Evolutionary conservation across 768 basidiomycete genomes (phyloP), one percentile per base, ranked within the genome.

Genomic region (Russula abietina): DNA sequence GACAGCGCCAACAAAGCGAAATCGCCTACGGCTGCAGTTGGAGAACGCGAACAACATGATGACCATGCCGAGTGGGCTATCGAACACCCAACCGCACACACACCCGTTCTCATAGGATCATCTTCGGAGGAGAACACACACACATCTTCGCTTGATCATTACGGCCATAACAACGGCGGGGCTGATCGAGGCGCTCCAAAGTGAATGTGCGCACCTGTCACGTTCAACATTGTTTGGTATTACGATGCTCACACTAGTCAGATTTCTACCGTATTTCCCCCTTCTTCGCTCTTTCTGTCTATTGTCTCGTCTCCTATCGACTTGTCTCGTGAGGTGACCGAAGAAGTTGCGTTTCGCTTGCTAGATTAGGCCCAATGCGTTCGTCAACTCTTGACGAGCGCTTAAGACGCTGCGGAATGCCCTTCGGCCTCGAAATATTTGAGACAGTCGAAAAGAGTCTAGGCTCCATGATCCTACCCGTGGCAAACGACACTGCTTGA

Each of bases 281-380:
- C 3, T 32, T n/a, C 24, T 16, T 16, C n/a, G n/a, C n/a, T 45
- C n/a, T 59, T 22, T 33, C 10, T 26, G 7, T 33, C 33, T 33
- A 8, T 33, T 11, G 2, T 33, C 4, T 9, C 33, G 33, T 9
- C 2, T 30, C 28, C 2, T 33, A 11, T 57, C 16, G n/a, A n/a
- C n/a, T n/a, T n/a, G n/a, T n/a, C n/a, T n/a, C n/a, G 52, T 61
- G 19, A 91, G 91, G 84, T 48, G 91, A 93, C 75, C 77, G 85
- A 66, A 94, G 94, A 24, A 88, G 85, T 65, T 82, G 81, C 59
- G 89, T 96, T 69, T 95, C 93, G 6, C 80, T 96, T 57, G 75
- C 93, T 65, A 95, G 97, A 0, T 77, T 98, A 33, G 80, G 85
- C 58, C 79, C 88, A 98, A 98, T 70, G n/a, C n/a, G 78, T 98